Evolutionary conservation across 176 grass and related monocot genomes (phyloP), one percentile per base, ranked within the genome.

Genomic region (Pontederia paniculata): DNA sequence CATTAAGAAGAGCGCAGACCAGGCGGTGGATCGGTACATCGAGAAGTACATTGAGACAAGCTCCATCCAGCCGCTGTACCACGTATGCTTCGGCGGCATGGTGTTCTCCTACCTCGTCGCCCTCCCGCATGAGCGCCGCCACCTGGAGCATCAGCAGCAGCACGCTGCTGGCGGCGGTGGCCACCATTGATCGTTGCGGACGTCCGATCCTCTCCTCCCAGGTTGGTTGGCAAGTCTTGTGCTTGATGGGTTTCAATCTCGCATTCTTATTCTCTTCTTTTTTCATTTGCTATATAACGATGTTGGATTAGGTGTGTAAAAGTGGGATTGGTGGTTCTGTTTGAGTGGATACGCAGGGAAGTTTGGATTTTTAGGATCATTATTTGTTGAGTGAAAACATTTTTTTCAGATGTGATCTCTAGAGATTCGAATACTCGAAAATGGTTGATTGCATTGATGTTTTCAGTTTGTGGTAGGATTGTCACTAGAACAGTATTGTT

Each of bases 31-130:
- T 60, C 74, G 82, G 79, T 96, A 89, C 86, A 87, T 89, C 80
- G 82, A 96, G 22, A 96, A 96, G 79, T 96, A 96, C 77, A 96
- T 96, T 74, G 85, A 96, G 1, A 96, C 85, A 23, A 46, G 74
- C 54, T 84, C 77, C 42, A 49, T 64, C 43, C 73, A 86, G 2
- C 90, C 85, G 18, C 41, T 96, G 70, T 89, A 74, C 79, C 85
- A 96, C 55, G 9, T 96, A 50, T 78, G 74, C 85, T 61, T 78
- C 67, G 90, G 90, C 20, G 79, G 82, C 21, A 89, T 96, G 90
- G 54, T n/a, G 16, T 81, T 89, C 71, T 83, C 79, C 54, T 96
- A 96, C 79, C 68, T 96, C 45, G 31, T 89, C 70, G 56, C 50
- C 43, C 85, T 87, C 6, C 90, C 90, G 23, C 42, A 59, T 45